phyloP scores from a whole-genome alignment of 352 stramenopile genomes.

The Synura sp. region DNA sequence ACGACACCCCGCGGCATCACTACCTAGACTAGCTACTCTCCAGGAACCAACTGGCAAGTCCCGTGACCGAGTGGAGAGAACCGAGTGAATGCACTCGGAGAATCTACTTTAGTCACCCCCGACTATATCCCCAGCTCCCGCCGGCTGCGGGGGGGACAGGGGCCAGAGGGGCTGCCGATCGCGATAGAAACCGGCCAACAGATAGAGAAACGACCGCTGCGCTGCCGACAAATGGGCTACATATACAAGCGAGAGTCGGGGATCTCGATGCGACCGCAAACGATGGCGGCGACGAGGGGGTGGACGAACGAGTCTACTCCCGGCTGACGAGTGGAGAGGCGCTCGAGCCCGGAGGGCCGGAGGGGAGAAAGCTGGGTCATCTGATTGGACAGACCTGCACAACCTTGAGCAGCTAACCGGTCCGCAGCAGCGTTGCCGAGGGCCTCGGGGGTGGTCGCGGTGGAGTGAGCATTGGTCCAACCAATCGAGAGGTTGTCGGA shows the following conservation, averaged over 20 bases:
- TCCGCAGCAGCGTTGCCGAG: constrained; percentile 22
- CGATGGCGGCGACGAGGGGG: background rate
- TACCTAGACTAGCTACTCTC: no score
- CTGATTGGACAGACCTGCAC: background rate
- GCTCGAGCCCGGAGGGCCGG: constrained; percentile 6
- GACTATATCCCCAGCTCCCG: no score
- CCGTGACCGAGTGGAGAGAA: no score
- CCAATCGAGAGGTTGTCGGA: constrained; percentile 11
- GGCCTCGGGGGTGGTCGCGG: constrained; percentile 8
- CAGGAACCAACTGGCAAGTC: no score
- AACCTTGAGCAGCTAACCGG: constrained; percentile 10
- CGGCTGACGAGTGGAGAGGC: background rate
- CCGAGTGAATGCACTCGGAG: constrained; percentile 26
- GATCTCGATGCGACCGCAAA: constrained; percentile 4
- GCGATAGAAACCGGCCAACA: constrained; percentile 6
- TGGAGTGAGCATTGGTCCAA: constrained; percentile 19
- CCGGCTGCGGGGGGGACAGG: constrained; percentile 4
- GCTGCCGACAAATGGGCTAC: background rate
- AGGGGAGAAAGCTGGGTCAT: background rate
- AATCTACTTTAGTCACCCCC: constrained; percentile 14
- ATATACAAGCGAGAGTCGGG: constrained; percentile 8
- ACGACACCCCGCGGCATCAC: constrained; percentile 3
- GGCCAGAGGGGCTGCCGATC: constrained; percentile 17
- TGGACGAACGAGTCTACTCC: background rate
- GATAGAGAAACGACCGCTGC: constrained; percentile 10